Evolutionary conservation across 768 basidiomycete genomes (phyloP).

Genomic region (Phaffia australis): DNA sequence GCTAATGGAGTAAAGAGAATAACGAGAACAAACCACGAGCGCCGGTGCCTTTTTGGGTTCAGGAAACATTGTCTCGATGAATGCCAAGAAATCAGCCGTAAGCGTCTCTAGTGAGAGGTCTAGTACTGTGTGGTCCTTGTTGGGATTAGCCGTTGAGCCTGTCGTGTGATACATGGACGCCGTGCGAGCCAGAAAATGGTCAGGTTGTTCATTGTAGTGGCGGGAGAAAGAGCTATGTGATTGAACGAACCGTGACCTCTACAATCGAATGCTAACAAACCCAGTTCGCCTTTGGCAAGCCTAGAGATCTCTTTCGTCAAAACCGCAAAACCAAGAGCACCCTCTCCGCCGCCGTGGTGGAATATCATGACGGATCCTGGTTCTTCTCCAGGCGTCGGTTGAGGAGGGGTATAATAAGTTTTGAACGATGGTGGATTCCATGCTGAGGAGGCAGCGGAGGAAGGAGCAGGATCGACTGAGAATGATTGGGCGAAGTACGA

Average conservation of each 20-base stretch:
- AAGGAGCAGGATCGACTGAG: neutral
- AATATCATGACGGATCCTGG: slow-evolving; percentile 64
- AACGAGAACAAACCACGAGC: slow-evolving; percentile 52
- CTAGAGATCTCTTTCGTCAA: slow-evolving; percentile 67
- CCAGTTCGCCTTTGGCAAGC: slow-evolving; percentile 57
- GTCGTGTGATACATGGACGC: neutral
- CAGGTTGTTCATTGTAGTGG: neutral
- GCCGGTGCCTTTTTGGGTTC: slow-evolving; percentile 55
- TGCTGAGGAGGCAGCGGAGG: neutral
- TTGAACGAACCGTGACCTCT: slow-evolving; percentile 65
- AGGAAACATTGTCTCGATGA: slow-evolving; percentile 61
- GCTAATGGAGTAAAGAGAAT: neutral
- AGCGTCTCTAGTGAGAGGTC: slow-evolving; percentile 66
- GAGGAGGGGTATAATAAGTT: slow-evolving; percentile 71
- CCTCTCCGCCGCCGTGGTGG: slow-evolving; percentile 95
- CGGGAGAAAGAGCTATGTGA: neutral
- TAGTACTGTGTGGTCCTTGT: slow-evolving; percentile 35
- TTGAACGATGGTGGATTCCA: slow-evolving; percentile 55
- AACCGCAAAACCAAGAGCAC: slow-evolving; percentile 77
- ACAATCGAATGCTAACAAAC: slow-evolving; percentile 70
- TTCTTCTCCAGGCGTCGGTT: slow-evolving; percentile 27
- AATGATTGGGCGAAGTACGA: slow-evolving; percentile 15
- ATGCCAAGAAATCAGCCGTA: slow-evolving; percentile 58
- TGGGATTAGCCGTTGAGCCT: slow-evolving; percentile 15
- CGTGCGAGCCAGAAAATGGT: neutral